Percentiles rank a stretch among this genome's conserved stretches.
Conservation (phyloP, 163 green algal species). For the Prototheca wickerhamii region DNA sequence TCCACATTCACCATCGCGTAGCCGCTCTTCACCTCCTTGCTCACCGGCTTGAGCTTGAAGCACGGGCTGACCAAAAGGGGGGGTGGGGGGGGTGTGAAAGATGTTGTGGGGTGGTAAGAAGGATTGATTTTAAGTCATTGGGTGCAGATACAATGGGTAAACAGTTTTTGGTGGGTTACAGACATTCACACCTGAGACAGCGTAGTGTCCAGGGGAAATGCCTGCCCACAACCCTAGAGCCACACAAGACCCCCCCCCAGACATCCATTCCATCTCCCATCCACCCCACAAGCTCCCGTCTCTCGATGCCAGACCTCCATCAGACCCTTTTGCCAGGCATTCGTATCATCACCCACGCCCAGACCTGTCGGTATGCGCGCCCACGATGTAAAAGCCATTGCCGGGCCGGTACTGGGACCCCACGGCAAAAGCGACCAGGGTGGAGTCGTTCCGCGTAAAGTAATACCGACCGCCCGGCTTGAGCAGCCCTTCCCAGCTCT, state of each 20-base stretch:
- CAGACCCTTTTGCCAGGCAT: too few relatives aligned
- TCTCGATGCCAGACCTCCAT: too few relatives aligned
- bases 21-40: conserved; percentile 53
- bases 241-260: not conserved
- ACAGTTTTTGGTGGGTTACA: too few relatives aligned
- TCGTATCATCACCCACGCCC: too few relatives aligned
- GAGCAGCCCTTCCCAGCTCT: conserved; percentile 50
- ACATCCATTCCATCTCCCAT: not conserved
- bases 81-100: not conserved
- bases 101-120: conserved; percentile 7
- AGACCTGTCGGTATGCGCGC: conserved; percentile 90
- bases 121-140: too few relatives aligned
- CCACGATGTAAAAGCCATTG: conserved; percentile 87
- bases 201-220: too few relatives aligned
- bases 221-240: too few relatives aligned
- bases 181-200: too few relatives aligned
- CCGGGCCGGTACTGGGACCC: conserved; percentile 72
- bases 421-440: conserved; percentile 88
- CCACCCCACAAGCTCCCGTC: too few relatives aligned
- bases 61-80: conserved; percentile 46
- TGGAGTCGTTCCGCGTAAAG: conserved; percentile 87
- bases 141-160: too few relatives aligned
- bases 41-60: conserved; percentile 73
- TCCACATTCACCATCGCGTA: conserved; percentile 76
- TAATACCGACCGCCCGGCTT: conserved; percentile 80